These are phyloP conservation scores for Xylaria multiplex DNA, from an alignment of 2,329 filamentous ascomycete species.

Conservation along the genomic window DNA sequence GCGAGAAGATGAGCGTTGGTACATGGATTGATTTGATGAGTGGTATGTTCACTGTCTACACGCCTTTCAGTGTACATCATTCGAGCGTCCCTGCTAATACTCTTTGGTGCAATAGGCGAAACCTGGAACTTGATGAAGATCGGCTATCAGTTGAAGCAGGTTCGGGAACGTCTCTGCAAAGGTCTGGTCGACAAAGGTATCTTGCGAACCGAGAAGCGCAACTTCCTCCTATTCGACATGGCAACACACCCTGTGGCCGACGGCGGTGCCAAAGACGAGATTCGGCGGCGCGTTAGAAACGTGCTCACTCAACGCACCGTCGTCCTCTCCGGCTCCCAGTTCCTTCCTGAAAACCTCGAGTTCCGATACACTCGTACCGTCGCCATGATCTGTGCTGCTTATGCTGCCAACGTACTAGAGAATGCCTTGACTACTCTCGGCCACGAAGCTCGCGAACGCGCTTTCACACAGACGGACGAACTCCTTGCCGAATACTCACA, in stretches of 20 bases:
- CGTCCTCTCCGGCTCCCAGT: conserved; percentile 85
- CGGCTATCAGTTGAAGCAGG: conserved; percentile 98
- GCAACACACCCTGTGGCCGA: conserved; percentile 97
- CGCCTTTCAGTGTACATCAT: not conserved
- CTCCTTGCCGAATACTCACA: conserved; percentile 95
- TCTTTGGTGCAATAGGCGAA: conserved; percentile 71
- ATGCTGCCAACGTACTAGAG: conserved; percentile 97
- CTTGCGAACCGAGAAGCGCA: conserved; percentile 97
- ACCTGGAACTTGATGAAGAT: conserved; percentile 99
- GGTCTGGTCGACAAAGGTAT: conserved; percentile 99
- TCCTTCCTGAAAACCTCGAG: conserved; percentile 92
- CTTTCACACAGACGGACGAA: conserved; percentile 97
- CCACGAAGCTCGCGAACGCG: conserved; percentile 91
- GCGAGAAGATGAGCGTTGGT: conserved; percentile 99
- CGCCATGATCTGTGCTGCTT: conserved; percentile 96
- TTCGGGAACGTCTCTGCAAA: conserved; percentile 95
- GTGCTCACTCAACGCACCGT: conserved; percentile 94
- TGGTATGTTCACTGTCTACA: conserved; percentile 66
- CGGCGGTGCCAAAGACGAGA: conserved; percentile 96
- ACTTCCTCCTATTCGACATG: conserved; percentile 99
- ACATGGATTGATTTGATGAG: conserved; percentile 99
- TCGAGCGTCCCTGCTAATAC: conserved; percentile 20
- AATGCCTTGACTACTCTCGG: conserved; percentile 95
- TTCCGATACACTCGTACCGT: conserved; percentile 93
- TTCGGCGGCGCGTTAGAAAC: conserved; percentile 89